These are phyloP conservation scores for Leccinum uliginosum DNA, from an alignment of 768 basidiomycete genomes.

Conservation along the genomic window DNA sequence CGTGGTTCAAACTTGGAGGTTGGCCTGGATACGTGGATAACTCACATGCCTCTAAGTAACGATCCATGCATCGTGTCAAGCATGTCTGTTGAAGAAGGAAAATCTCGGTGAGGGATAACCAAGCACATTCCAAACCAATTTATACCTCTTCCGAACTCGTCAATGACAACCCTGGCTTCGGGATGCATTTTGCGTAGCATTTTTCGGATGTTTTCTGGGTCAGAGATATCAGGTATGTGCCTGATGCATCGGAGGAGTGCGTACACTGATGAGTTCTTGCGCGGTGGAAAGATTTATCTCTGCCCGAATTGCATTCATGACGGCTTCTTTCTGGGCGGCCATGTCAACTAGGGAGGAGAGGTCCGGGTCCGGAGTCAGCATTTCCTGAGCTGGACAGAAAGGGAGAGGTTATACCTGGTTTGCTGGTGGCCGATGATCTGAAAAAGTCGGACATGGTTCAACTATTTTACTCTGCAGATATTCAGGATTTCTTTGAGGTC, in stretches of 20 bases:
- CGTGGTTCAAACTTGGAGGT: background rate
- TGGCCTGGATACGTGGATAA: slow-evolving; percentile 11
- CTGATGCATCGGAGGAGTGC: background rate
- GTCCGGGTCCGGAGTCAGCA: background rate
- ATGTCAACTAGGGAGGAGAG: slow-evolving; percentile 33
- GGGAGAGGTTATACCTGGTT: slow-evolving; percentile 20
- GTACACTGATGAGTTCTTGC: slow-evolving; percentile 77
- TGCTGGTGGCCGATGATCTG: slow-evolving; percentile 32
- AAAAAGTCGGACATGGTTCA: slow-evolving; percentile 53
- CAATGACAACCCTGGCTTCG: slow-evolving; percentile 68
- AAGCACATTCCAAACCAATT: background rate
- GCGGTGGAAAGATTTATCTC: slow-evolving; percentile 74
- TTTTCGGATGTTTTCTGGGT: slow-evolving; percentile 72
- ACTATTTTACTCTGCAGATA: background rate
- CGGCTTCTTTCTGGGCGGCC: slow-evolving; percentile 36
- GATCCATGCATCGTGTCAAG: slow-evolving; percentile 68
- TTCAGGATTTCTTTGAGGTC: background rate
- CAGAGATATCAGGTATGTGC: background rate
- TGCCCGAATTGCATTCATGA: slow-evolving; percentile 60
- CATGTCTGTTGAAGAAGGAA: slow-evolving; percentile 50
- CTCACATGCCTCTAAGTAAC: slow-evolving; percentile 85
- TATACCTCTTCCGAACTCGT: slow-evolving; percentile 70
- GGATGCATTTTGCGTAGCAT: slow-evolving; percentile 73
- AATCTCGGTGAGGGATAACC: background rate
- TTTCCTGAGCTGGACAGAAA: background rate